Evolutionary conservation across 345 rosid species (phyloP), one percentile per base, ranked within the genome.

Genomic region (Conringia planisiliqua): DNA sequence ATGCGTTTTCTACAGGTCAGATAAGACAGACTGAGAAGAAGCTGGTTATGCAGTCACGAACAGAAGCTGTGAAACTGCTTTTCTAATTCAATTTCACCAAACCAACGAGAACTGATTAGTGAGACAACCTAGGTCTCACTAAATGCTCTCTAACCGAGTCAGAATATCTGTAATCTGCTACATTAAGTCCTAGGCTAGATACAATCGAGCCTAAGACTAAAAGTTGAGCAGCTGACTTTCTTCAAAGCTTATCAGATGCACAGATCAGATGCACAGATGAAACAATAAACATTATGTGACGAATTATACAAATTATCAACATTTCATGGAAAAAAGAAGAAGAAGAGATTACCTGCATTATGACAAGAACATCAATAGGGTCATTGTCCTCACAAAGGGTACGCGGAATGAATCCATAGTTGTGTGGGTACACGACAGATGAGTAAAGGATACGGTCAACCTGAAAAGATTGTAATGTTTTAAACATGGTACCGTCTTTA

Each of bases 361-460:
- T 92, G 69, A 92, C 84, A 74, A 96, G 85, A 64, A 96, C 99
- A 84, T 96, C 99, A 81, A 96, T 56, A 62, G 99, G 99, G 75
- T 96, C 99, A 56, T 82, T 90, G 80, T 96, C 98, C 82, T 96
- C 98, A 67, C 99, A 92, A 73, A 96, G 89, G 16, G 99, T 90
- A 66, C 97, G 98, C 27, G 99, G 98, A 51, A 96, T 87, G 85
- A 96, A 96, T 54, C 99, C 99, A 54, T 96, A 96, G 85, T 96
- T 96, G 86, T 96, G 99, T 68, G 99, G 99, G 73, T 96, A 96
- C 72, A 96, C 99, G 32, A 90, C 96, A 1, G 99, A 96, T 36
- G 99, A 96, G 81, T 96, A 96, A 16, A 96, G 85, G 44, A 96
- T 48, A 11, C 99, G 91, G 72, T 92, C 99, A 10, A 96, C 99